Base-by-base conservation (phyloP, 805 yeast species). In the Saccharomycopsis oosterbeekiorum region DNA sequence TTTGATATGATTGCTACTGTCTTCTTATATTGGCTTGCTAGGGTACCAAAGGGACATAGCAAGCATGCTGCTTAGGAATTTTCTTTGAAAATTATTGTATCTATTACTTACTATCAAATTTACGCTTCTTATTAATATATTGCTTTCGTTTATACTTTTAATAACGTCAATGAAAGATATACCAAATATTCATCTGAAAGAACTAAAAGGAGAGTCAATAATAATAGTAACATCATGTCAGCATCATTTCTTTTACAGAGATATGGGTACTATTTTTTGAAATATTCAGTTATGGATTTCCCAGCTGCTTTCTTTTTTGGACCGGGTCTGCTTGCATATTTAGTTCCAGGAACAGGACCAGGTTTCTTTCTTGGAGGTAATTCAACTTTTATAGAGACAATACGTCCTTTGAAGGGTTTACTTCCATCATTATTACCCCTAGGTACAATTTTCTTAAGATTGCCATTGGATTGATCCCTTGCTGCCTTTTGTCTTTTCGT, bases 31-130 rank as follows among this genome's bases (percentile, higher is more conserved):
- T 84, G 88, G 86, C 69, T 82, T 34, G 82, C 84, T 12, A 82
- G 94, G 78, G 93, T 87, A 64, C 94, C 94, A 60, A 86, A 86
- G 79, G 67, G 81, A 79, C 65, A 70, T 40, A 70, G 69, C 59
- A 71, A 60, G 55, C 59, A 64, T 56, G 12, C 36, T 36, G 36
- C 55, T 12, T 51, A 57, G 19, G 34, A 57, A 12, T 34, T 57
- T 21, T 34, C 2, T 34, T 19, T 24, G 11, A 9, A 19, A 15
- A 11, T 29, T 41, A n/a, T 21, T 34, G 2, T 29, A 19, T 43
- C 11, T 17, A n/a, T 4, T 17, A 19, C n/a, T 17, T 29, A 56
- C 6, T n/a, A 14, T 17, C 41, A 37, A 12, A 37, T 37, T 4
- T 12, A 37, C 15, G 15, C 41, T 37, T 37, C 9, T 37, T 14